Percentiles rank a stretch among this genome's conserved stretches.
Conservation (phyloP, 1,139 yeast genomes). For the Pichia sp. region DNA sequence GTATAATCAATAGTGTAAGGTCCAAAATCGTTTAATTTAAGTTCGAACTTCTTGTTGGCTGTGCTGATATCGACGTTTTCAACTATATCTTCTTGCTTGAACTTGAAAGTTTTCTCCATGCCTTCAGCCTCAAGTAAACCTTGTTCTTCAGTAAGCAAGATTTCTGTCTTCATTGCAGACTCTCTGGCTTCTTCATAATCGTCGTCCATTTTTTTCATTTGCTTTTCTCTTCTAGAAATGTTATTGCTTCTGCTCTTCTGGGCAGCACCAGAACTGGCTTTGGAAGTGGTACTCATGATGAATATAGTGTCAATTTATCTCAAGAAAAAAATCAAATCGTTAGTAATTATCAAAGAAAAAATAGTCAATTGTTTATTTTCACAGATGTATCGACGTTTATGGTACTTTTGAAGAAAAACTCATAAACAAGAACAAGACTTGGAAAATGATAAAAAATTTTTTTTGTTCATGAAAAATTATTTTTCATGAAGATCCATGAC, state of each 20-base stretch:
- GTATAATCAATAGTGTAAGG: constrained; percentile 81
- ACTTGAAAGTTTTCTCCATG: constrained; percentile 86
- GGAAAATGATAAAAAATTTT: too few relatives aligned
- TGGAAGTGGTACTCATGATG: too few relatives aligned
- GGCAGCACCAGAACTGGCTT: too few relatives aligned
- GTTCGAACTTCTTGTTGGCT: constrained; percentile 64
- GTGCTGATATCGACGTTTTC: constrained; percentile 76
- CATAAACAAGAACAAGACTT: too few relatives aligned
- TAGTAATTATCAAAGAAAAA: too few relatives aligned
- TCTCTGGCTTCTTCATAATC: constrained; percentile 71
- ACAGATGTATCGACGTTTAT: too few relatives aligned
- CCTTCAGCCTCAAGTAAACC: constrained; percentile 90
- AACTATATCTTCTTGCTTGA: constrained; percentile 71
- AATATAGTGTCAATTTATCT: too few relatives aligned
- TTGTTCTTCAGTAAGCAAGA: constrained; percentile 71
- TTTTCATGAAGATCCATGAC: too few relatives aligned
- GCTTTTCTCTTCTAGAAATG: constrained; percentile 6
- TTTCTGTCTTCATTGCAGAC: constrained; percentile 81
- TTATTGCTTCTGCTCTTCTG: neutral
- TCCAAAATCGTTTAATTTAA: constrained; percentile 71
- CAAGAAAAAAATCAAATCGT: too few relatives aligned
- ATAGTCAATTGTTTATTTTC: too few relatives aligned
- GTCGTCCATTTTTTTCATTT: constrained; percentile 57
- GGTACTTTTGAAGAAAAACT: too few relatives aligned
- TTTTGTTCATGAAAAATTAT: too few relatives aligned